These are phyloP conservation scores for Yarrowia sp. DNA, from an alignment of 805 yeast species.

Conservation along the genomic window DNA sequence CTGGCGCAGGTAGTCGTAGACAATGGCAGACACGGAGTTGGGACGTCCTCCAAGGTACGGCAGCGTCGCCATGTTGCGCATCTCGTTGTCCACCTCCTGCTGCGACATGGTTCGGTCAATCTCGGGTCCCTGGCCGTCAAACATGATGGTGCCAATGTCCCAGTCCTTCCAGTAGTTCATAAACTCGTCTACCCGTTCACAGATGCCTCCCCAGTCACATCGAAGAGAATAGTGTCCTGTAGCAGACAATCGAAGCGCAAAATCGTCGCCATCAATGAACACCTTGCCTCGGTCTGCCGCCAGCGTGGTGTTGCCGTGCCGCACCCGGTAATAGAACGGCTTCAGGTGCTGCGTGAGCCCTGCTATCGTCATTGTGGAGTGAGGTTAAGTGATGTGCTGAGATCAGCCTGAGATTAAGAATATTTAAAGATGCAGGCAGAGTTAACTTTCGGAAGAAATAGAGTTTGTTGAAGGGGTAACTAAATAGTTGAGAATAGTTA, in stretches of 20 bases:
- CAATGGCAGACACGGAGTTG: background rate
- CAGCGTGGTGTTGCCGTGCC: background rate
- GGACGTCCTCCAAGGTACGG: slow-evolving; percentile 11
- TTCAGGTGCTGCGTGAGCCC: slow-evolving; percentile 3
- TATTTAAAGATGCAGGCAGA: no score
- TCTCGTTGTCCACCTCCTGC: background rate
- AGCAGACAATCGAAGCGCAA: background rate
- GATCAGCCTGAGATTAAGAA: no score
- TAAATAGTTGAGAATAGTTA: no score
- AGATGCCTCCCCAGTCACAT: slow-evolving; percentile 9
- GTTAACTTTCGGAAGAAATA: no score
- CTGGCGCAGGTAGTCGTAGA: slow-evolving; percentile 1
- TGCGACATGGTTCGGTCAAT: slow-evolving; percentile 17
- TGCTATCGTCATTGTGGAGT: slow-evolving; percentile 15
- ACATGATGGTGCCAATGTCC: slow-evolving; percentile 15
- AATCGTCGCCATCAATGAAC: slow-evolving; percentile 23
- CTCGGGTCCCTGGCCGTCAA: slow-evolving; percentile 32
- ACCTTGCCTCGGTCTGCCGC: background rate
- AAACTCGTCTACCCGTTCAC: slow-evolving; percentile 13
- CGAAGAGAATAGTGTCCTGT: slow-evolving; percentile 3
- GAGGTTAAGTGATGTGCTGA: no score
- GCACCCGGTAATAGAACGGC: background rate
- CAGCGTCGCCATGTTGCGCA: background rate
- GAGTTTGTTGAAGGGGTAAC: no score
- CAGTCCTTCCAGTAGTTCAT: background rate